Conservation (phyloP, 2,329 filamentous ascomycete species). For the Escovopsis sp. region DNA sequence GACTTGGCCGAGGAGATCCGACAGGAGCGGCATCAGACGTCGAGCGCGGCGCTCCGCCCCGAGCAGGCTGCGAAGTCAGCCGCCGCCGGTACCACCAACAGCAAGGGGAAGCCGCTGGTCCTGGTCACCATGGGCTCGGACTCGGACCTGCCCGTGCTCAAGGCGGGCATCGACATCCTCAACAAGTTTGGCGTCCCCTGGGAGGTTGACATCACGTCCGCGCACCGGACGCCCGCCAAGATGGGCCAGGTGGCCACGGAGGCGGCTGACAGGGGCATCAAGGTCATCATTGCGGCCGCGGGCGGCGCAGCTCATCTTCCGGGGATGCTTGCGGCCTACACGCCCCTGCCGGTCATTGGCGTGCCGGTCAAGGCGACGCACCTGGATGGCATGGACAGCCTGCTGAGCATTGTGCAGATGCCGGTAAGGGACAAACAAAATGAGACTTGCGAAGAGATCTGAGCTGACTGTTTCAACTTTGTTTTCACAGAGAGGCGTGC, state of each 20-base stretch:
- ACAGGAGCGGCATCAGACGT: constrained; percentile 33
- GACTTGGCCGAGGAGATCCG: constrained; percentile 45
- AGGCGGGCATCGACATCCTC: constrained; percentile 50
- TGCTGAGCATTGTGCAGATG: constrained; percentile 67
- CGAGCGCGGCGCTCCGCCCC: constrained; percentile 23
- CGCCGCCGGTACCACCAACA: not conserved
- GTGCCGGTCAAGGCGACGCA: constrained; percentile 63
- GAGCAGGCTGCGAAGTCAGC: constrained; percentile 8
- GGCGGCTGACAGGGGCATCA: constrained; percentile 50
- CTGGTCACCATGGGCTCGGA: constrained; percentile 76
- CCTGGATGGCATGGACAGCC: constrained; percentile 55
- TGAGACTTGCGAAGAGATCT: constrained; percentile 8
- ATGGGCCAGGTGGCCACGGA: constrained; percentile 54
- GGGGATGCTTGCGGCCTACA: constrained; percentile 61
- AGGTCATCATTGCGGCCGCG: constrained; percentile 62
- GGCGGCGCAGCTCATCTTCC: constrained; percentile 61
- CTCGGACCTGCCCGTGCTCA: constrained; percentile 56
- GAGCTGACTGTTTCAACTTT: constrained; percentile 13
- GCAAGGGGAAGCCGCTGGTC: constrained; percentile 39
- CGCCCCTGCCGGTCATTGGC: constrained; percentile 59
- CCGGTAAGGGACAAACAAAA: constrained; percentile 31
- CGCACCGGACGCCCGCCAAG: constrained; percentile 56
- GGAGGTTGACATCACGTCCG: constrained; percentile 62
- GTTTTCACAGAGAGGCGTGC: constrained; percentile 41
- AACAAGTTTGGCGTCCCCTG: constrained; percentile 57